These are phyloP conservation scores for Pistacia integerrima DNA, from an alignment of 345 rosid species.

Conservation along the genomic window DNA sequence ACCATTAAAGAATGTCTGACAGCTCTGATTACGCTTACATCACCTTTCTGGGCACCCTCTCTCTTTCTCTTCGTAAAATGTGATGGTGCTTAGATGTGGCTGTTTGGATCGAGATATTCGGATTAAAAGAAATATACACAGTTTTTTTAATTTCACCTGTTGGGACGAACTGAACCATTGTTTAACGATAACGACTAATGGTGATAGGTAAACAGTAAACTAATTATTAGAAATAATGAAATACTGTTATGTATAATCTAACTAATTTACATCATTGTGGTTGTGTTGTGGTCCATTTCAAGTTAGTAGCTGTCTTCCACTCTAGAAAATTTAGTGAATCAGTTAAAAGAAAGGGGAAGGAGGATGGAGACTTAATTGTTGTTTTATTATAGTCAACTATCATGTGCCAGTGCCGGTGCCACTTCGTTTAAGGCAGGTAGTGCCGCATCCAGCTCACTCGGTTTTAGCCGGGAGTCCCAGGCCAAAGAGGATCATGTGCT, in stretches of 20 bases:
- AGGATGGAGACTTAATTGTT: background rate
- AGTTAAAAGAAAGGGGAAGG: background rate
- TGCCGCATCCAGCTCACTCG: background rate
- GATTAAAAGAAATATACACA: too few species aligned
- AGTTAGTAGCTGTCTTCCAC: conserved; percentile 37
- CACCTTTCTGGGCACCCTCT: too few species aligned
- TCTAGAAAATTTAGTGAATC: background rate
- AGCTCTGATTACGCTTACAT: background rate
- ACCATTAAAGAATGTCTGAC: background rate
- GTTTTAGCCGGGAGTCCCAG: too few species aligned
- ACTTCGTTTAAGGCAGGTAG: background rate
- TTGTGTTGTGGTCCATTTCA: conserved; percentile 17
- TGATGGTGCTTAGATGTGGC: conserved; percentile 3
- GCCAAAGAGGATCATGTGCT: background rate
- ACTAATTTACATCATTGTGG: conserved; percentile 16
- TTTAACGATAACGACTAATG: background rate
- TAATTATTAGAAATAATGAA: background rate
- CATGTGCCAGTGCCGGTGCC: background rate
- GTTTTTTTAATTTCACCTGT: too few species aligned
- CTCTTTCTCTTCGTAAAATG: background rate
- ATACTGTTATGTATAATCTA: background rate
- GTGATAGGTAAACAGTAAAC: background rate
- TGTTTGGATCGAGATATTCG: background rate
- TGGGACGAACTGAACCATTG: background rate
- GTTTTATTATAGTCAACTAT: too few species aligned